phyloP scores from a whole-genome alignment of 1,139 yeast genomes.

The Suhomyces panamericanus region DNA sequence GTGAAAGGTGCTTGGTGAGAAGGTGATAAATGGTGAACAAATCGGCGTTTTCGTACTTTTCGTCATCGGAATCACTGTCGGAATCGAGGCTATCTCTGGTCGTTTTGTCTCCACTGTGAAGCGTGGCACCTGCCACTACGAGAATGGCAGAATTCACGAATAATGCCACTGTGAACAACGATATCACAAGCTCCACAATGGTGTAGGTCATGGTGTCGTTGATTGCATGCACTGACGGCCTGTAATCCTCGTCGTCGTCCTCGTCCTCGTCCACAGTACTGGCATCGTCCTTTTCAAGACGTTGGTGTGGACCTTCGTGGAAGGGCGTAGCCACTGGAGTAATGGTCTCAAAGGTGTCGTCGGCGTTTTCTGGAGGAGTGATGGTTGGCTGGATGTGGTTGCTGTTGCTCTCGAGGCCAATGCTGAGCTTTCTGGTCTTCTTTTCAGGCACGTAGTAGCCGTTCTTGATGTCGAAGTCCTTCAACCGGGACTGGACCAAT shows the following conservation, averaged over 20 bases:
- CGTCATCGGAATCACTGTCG: slow-evolving; percentile 21
- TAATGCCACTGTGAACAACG: slow-evolving; percentile 76
- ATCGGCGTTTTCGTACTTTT: slow-evolving; percentile 65
- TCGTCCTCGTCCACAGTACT: slow-evolving; percentile 13
- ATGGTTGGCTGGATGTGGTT: neutral
- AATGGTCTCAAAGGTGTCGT: slow-evolving; percentile 9
- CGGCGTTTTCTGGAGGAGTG: slow-evolving; percentile 1
- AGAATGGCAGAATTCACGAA: slow-evolving; percentile 84
- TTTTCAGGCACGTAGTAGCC: slow-evolving; percentile 46
- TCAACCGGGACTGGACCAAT: slow-evolving; percentile 83
- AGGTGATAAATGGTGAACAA: slow-evolving; percentile 80
- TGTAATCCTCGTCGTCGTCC: slow-evolving; percentile 38
- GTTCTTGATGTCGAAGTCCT: slow-evolving; percentile 72
- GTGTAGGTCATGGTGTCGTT: slow-evolving; percentile 69
- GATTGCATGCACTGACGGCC: slow-evolving; percentile 73
- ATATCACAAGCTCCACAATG: slow-evolving; percentile 71
- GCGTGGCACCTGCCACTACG: slow-evolving; percentile 82
- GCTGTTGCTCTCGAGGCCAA: slow-evolving; percentile 6
- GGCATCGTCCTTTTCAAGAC: slow-evolving; percentile 17
- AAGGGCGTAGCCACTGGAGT: slow-evolving; percentile 17
- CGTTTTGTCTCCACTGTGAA: slow-evolving; percentile 25
- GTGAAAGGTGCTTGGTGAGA: slow-evolving; percentile 69
- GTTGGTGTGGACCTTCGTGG: slow-evolving; percentile 5
- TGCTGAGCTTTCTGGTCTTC: slow-evolving; percentile 3
- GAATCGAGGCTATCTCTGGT: slow-evolving; percentile 21